Base-by-base conservation (phyloP, 345 rosid species). In the Salix exigua region DNA sequence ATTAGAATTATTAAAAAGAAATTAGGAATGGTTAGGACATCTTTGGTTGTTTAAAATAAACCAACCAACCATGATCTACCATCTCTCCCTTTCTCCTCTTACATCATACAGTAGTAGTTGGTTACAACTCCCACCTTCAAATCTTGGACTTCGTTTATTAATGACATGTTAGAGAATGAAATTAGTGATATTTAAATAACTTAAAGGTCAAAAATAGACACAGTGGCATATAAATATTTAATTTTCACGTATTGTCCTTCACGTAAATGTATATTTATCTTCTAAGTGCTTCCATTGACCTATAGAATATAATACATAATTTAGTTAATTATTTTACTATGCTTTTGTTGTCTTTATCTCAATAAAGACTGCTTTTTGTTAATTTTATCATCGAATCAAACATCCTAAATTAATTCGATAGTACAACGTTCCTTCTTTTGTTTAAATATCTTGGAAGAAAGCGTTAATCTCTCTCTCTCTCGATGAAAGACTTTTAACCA, bases 11-110 rank as follows among this genome's bases (percentile, higher is more conserved):
- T 71, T 68, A 25, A 33, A 50, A 60, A 30, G 17, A 60, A 62
- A 50, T 40, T 73, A 77, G 62, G 68, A 48, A 60, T 26, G 40
- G 66, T 60, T 66, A 75, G 50, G 67, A 75, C 18, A 16, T 30
- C 12, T 14, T 17, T 31, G 71, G 79, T 81, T 65, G 85, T 79
- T 83, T 66, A 66, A 21, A 73, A 81, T 77, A 21, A 69, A 81
- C 83, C 85, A 69, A 81, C 83, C 85, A 81, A 83, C 81, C 81
- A 68, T n/a, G 61, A 80, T 84, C 86, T 76, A 76, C 83, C 82
- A 76, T 77, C 62, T 71, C 74, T 23, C 58, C 37, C 26, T 1
- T 50, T 53, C 73, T 6, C 50, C 50, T 70, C 63, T 14, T 35
- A 23, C 38, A 73, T 70, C 73, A 53, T 71, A 18, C 60, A n/a